phyloP scores from a whole-genome alignment of 2,329 filamentous ascomycete species.

The Diatrype stigma region DNA sequence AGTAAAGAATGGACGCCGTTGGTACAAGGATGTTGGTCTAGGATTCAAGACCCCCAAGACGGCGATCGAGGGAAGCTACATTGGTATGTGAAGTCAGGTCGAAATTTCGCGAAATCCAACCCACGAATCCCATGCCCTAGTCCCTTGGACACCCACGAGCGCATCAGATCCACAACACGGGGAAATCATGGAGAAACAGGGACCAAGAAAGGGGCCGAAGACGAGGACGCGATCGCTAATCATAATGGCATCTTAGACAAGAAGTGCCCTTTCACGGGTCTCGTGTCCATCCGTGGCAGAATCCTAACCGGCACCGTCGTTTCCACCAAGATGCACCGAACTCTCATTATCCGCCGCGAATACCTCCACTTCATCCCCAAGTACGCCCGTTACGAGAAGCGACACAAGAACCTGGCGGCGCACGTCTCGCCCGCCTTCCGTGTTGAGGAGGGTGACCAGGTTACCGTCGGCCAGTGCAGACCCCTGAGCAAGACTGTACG shows the following conservation, averaged over 20 bases:
- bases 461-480: conserved; percentile 99
- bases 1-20: conserved; percentile 35
- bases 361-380: conserved; percentile 99
- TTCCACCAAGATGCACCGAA: conserved; percentile 99
- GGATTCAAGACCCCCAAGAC: conserved; percentile 98
- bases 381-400: conserved; percentile 99
- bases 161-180: not conserved
- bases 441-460: conserved; percentile 99
- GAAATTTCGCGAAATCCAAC: not conserved
- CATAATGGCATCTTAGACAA: conserved; percentile 65
- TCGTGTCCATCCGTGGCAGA: conserved; percentile 99
- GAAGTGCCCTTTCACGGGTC: conserved; percentile 99
- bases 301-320: conserved; percentile 99
- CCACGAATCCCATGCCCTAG: not conserved
- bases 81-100: conserved; percentile 66
- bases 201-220: too few relatives aligned
- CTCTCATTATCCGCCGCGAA: conserved; percentile 97
- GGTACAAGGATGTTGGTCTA: conserved; percentile 99
- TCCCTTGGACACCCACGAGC: not conserved
- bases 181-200: not conserved
- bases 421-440: conserved; percentile 99
- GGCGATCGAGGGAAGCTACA: conserved; percentile 98
- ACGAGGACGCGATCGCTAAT: conserved; percentile 10
- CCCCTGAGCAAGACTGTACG: conserved; percentile 99
- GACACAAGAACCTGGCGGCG: conserved; percentile 99